Percentiles rank a stretch among this genome's conserved stretches.
Evolutionary conservation across 169 alveolate species (phyloP).

Genomic region (Toxoplasma gondii): DNA sequence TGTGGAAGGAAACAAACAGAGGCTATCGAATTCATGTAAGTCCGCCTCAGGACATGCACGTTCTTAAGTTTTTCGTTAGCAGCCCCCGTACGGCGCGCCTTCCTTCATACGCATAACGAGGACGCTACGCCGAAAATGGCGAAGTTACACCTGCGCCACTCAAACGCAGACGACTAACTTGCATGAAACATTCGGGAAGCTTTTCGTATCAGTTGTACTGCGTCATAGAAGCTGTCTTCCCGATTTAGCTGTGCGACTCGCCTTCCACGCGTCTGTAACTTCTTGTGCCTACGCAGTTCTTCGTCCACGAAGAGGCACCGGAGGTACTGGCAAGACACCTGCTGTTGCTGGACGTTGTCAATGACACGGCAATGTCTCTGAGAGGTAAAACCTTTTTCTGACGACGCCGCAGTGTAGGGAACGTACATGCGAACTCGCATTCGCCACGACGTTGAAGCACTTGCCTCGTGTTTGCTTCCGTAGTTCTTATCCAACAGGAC

Average conservation of each 20-base stretch:
- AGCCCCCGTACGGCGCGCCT: not conserved
- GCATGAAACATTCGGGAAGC: no score
- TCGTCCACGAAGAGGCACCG: conserved; percentile 79
- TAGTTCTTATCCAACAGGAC: conserved; percentile 43
- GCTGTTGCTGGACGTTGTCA: conserved; percentile 78
- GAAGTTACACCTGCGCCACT: no score
- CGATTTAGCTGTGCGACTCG: no score
- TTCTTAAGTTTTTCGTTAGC: not conserved
- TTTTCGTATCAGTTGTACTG: no score
- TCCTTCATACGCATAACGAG: not conserved
- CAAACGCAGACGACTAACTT: no score
- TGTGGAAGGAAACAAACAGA: not conserved
- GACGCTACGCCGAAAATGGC: no score
- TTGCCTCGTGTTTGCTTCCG: not conserved
- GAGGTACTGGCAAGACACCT: conserved; percentile 82
- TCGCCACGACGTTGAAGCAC: no score
- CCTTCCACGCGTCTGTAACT: no score
- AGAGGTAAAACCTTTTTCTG: conserved; percentile 58
- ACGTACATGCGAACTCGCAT: no score
- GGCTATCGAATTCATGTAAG: not conserved
- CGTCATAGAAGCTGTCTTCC: no score
- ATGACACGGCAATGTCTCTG: conserved; percentile 75
- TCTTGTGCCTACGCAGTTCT: conserved; percentile 63
- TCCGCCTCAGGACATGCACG: not conserved
- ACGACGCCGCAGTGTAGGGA: no score